Base-by-base conservation (phyloP, 345 rosid genomes). In the Syzygium grande region DNA sequence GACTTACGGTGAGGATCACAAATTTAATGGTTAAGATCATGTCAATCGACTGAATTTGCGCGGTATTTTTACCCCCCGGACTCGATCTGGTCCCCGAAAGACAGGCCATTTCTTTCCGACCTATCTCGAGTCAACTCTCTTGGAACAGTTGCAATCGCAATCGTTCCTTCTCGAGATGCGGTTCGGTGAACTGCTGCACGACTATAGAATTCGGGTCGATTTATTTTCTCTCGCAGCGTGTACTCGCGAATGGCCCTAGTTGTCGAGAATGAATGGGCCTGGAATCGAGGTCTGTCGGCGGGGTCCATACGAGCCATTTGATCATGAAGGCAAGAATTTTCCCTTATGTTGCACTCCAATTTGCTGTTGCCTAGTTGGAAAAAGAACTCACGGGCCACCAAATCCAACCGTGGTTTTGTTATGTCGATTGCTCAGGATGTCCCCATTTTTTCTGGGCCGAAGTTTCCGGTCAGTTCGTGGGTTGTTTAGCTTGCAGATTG, bases 1-100 rank as follows among this genome's bases (percentile, higher is more conserved):
- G 34, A 12, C 38, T n/a, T 3, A 3, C 1, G 15, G 4, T 43
- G 38, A 8, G 22, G 10, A 3, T 14, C 0, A 4, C 19, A 13
- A 10, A 61, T n/a, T 61, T 13, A 61, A n/a, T 61, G 9, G 34
- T 61, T n/a, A 61, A 14, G 73, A 13, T 14, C 38, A 61, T 2
- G 17, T 68, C 10, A 3, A 34, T 30, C 12, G 13, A 59, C 11
- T 25, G 19, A 30, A 30, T 11, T 25, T 8, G 8, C 0, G 5
- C 4, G 3, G 4, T 30, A 17, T 30, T 8, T 68, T 4, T n/a
- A n/a, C n/a, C 43, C 46, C 46, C 46, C 46, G 43, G 17, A 68
- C 43, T 15, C 23, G 5, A 68, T 16, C 43, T 30, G 17, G 10
- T 19, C 30, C 34, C 12, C 12, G 12, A 68, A 30, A 8, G 43